Conservation (phyloP, 306 rosid species). For the Comarum palustre region DNA sequence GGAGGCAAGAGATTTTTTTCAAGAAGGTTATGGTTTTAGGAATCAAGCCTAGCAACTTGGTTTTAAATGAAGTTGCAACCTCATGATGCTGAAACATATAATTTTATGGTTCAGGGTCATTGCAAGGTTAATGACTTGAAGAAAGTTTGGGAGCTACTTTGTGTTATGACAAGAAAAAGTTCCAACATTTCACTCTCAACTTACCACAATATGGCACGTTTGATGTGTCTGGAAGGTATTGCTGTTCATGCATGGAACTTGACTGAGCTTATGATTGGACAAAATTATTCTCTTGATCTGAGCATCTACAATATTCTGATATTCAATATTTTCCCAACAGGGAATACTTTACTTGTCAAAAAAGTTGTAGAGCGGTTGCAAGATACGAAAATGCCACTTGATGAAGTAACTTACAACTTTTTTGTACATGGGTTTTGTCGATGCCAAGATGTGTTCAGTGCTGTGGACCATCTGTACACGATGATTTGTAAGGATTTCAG, state of each 20-base stretch:
- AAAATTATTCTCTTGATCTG: constrained; percentile 33
- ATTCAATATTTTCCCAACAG: constrained; percentile 53
- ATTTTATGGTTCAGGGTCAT: constrained; percentile 57
- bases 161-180: constrained; percentile 46
- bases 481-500: constrained; percentile 61
- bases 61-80: constrained; percentile 58
- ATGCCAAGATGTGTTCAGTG: constrained; percentile 50
- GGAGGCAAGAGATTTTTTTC: constrained; percentile 71
- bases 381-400: constrained; percentile 43
- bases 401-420: constrained; percentile 66
- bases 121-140: constrained; percentile 43
- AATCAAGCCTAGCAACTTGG: constrained; percentile 38
- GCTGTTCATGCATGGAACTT: constrained; percentile 43
- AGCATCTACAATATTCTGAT: constrained; percentile 64
- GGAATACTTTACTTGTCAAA: constrained; percentile 41
- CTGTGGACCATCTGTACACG: constrained; percentile 45
- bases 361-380: constrained; percentile 52
- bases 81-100: constrained; percentile 51
- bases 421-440: constrained; percentile 63
- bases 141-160: constrained; percentile 61
- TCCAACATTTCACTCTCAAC: constrained; percentile 46
- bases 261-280: constrained; percentile 59
- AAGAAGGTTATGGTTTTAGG: constrained; percentile 49
- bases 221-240: constrained; percentile 51
- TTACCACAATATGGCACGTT: constrained; percentile 49